These are phyloP conservation scores for Cryptococcus maquisensis DNA, from an alignment of 1,284 basidiomycete species.

Conservation along the genomic window DNA sequence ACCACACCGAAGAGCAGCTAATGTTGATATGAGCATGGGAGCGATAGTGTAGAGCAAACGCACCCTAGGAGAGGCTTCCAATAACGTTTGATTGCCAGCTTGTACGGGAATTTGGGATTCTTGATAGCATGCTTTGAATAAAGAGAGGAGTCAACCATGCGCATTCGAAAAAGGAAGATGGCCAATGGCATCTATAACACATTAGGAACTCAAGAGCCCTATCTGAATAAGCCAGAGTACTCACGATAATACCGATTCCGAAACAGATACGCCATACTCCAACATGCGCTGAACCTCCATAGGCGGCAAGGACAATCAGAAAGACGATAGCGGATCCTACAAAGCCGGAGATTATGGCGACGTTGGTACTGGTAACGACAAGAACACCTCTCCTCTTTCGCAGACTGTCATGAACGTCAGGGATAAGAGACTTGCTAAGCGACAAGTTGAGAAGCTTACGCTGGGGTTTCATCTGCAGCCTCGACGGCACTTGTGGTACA, in stretches of 20 bases:
- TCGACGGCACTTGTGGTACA: constrained; percentile 63
- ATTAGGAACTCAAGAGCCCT: background rate
- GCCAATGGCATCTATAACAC: constrained; percentile 15
- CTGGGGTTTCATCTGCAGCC: constrained; percentile 64
- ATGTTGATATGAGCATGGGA: background rate
- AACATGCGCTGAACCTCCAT: constrained; percentile 12
- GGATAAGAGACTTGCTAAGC: background rate
- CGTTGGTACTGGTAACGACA: constrained; percentile 69
- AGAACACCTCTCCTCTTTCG: constrained; percentile 60
- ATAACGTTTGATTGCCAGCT: constrained; percentile 60
- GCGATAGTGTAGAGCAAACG: constrained; percentile 53
- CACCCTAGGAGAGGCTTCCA: constrained; percentile 66
- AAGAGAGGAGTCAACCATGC: constrained; percentile 29
- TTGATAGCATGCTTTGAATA: constrained; percentile 29
- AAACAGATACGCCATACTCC: constrained; percentile 27
- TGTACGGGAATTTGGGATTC: constrained; percentile 12
- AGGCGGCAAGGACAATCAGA: constrained; percentile 24
- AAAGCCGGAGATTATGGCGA: constrained; percentile 20
- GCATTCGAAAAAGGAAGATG: constrained; percentile 32
- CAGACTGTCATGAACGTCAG: background rate
- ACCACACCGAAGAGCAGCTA: constrained; percentile 49
- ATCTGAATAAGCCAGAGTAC: background rate
- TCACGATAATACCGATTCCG: constrained; percentile 24
- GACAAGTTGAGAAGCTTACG: constrained; percentile 20
- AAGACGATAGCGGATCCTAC: constrained; percentile 18